Evolutionary conservation across 2,329 filamentous ascomycete species (phyloP).

Genomic region (Leptographium wingfieldii): DNA sequence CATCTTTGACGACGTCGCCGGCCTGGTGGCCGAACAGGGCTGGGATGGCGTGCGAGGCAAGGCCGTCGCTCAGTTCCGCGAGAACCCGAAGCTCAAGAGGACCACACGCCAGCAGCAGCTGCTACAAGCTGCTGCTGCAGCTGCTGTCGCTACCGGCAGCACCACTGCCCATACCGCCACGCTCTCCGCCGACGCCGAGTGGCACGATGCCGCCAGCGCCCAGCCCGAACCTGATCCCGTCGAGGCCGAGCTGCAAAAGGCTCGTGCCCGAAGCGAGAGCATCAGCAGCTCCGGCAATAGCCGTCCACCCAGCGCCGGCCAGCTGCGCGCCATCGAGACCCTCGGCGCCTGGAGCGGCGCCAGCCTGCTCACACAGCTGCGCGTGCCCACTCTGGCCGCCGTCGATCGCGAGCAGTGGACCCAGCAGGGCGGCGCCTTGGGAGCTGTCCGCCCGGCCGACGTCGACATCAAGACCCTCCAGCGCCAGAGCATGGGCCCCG

Average conservation of each 20-base stretch:
- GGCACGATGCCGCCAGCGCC: constrained; percentile 30
- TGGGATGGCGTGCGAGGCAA: constrained; percentile 70
- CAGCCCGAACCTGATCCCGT: constrained; percentile 43
- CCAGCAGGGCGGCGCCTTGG: constrained; percentile 48
- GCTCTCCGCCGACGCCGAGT: constrained; percentile 6
- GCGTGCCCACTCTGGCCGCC: constrained; percentile 54
- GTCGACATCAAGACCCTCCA: constrained; percentile 43
- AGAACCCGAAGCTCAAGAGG: constrained; percentile 27
- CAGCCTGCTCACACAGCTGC: constrained; percentile 55
- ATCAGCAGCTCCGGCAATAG: neutral
- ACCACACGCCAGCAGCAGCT: neutral
- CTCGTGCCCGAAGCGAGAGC: constrained; percentile 15
- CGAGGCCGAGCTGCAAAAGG: constrained; percentile 40
- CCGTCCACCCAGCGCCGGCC: constrained; percentile 27
- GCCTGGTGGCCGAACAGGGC: constrained; percentile 52
- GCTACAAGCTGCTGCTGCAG: constrained; percentile 12
- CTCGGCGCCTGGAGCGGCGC: constrained; percentile 65
- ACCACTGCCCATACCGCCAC: constrained; percentile 11
- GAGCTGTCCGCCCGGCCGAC: constrained; percentile 47
- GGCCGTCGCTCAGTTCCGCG: constrained; percentile 42
- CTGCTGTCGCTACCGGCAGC: constrained; percentile 17
- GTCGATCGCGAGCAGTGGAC: constrained; percentile 62
- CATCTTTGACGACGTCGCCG: constrained; percentile 61
- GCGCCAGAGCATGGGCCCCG: constrained; percentile 49
- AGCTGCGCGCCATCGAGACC: constrained; percentile 53